phyloP scores from a whole-genome alignment of 2,329 filamentous ascomycete species.

The Ascochyta lentis region DNA sequence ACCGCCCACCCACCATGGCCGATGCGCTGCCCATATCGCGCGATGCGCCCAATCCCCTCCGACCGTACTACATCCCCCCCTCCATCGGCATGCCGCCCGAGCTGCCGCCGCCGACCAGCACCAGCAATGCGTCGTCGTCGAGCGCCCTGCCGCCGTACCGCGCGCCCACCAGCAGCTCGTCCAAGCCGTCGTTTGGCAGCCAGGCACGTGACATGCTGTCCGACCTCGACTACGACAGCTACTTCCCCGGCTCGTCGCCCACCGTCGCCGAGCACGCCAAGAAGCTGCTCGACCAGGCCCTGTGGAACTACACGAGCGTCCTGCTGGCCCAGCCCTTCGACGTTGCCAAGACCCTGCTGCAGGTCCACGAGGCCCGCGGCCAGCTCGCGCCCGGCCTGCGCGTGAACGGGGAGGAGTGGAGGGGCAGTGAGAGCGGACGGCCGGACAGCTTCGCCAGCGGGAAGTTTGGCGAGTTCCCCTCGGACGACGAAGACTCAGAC shows the following conservation, averaged over 20 bases:
- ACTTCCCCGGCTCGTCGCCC: conserved; percentile 77
- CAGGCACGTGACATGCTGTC: conserved; percentile 84
- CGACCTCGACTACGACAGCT: conserved; percentile 91
- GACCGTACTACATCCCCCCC: conserved; percentile 75
- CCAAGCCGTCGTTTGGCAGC: conserved; percentile 60
- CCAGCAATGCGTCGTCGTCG: not conserved
- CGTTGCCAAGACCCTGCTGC: conserved; percentile 91
- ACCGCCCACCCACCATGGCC: not conserved
- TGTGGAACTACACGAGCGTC: conserved; percentile 92
- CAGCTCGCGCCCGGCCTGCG: conserved; percentile 34
- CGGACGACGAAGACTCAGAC: conserved; percentile 77
- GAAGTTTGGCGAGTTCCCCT: conserved; percentile 54
- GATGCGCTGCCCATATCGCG: conserved; percentile 52
- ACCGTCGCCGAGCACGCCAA: conserved; percentile 73
- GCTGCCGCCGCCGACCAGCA: conserved; percentile 33
- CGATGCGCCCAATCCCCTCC: conserved; percentile 66
- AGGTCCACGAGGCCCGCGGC: conserved; percentile 66
- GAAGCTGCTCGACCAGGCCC: conserved; percentile 79
- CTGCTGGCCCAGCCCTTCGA: conserved; percentile 95
- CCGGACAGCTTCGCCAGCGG: conserved; percentile 43
- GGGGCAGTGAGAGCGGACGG: conserved; percentile 28
- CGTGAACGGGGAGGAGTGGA: conserved; percentile 24
- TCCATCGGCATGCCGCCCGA: conserved; percentile 67
- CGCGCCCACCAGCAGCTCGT: conserved; percentile 32
- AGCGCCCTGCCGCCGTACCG: conserved; percentile 43